Base-by-base conservation (phyloP, 257 asterid species). In the Lavandula angustifolia region DNA sequence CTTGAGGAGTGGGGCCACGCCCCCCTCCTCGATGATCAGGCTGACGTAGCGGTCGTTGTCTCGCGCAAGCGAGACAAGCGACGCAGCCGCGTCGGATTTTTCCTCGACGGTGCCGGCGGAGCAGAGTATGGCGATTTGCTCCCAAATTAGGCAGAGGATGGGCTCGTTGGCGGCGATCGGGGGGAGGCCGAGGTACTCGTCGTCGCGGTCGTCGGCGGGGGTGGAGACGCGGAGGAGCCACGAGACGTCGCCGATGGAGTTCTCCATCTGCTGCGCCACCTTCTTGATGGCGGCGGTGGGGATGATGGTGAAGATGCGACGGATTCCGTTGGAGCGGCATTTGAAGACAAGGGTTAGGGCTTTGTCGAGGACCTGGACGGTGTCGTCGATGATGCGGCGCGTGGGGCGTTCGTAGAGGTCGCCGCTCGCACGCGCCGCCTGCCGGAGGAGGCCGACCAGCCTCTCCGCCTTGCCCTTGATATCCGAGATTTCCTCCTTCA, bases 141-240 rank as follows among this genome's bases (percentile, higher is more conserved):
- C 95, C 96, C 92, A 88, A 3, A 88, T 88, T n/a, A 85, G 57
- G 61, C 95, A 83, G 1, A 88, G 63, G 18, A 85, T 85, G 2
- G 96, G 94, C 84, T 88, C 94, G 14, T 85, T 88, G 2, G 87
- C 80, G 0, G 96, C 96, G 31, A 88, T 88, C 0, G 96, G 96
- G 0, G 94, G 94, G 3, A 88, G 73, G 8, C 96, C 96, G 0
- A 79, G 78, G 29, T 78, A 75, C 66, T 81, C 87, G 14, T 85
- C 91, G 50, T 84, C 96, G 34, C 87, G 79, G 11, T 80, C 86
- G 29, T 81, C 89, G 0, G 86, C 89, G 1, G 91, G 83, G 22
- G 91, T 60, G 5, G 92, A 85, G 3, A 87, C 92, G 6, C 88
- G 87, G 18, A 87, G 90, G 51, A 87, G 89, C 95, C 95, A 87